Evolutionary conservation across 768 basidiomycete species (phyloP), one percentile per base, ranked within the genome.

Genomic region (Psilocybe tampanensis): DNA sequence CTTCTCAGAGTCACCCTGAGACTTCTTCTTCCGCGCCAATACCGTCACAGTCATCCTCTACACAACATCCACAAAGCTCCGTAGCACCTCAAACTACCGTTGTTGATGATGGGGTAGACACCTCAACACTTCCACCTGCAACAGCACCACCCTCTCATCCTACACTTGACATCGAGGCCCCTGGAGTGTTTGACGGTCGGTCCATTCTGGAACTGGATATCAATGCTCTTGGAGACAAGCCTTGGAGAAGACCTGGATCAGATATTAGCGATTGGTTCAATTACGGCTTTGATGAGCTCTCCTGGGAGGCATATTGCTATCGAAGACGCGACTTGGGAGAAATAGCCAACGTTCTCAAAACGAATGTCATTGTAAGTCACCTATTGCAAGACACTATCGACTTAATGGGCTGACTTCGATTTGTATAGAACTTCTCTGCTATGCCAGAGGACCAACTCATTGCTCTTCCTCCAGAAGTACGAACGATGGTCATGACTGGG

Each of bases 261-360:
- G 94, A 97, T 76, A 80, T 97, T 59, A 90, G 91, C 63, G 95
- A 98, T 75, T 99, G 95, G 90, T 99, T 99, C 75, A 98, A 99
- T 73, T 98, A 97, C 64, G 97, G 97, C 0, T 98, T 98, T 66
- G 97, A 99, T 71, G 97, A 99, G 73, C 82, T 92, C 15, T 91
- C 90, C 32, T 99, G 95, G 94, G 92, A 94, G 67, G 88, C 88
- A 41, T 99, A 96, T 66, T 92, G 89, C 64, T 89, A 91, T 71
- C 83, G 92, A 64, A 80, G 94, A 64, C 81, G 90, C 41, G 90
- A 94, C 55, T 69, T 94, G 49, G 88, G 90, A 2, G 92, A 94
- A 55, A 78, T 90, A 54, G 90, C 89, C 0, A 85, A 82, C 56
- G 85, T 92, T 44, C 80, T 95, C 54, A 94, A 94, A 67, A 83